A percentile compares a stretch with the other conserved stretches of the same genome.
These are phyloP conservation scores for Candida gigantensis DNA, from an alignment of 1,139 yeast species.

Conservation along the genomic window DNA sequence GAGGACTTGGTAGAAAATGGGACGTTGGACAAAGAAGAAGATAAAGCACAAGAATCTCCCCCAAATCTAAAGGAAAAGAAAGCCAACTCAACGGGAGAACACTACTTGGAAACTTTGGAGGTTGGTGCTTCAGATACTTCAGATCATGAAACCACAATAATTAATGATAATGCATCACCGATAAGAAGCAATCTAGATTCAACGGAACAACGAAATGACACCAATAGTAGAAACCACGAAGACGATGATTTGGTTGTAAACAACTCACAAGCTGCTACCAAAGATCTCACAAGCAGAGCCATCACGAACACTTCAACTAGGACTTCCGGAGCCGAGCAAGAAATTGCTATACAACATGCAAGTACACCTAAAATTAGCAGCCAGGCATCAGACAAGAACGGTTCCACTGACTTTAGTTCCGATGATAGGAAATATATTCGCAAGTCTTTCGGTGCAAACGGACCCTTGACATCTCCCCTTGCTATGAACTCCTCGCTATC, in stretches of 20 bases:
- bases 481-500: conserved; percentile 14
- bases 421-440: not conserved
- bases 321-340: too few relatives aligned
- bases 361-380: too few relatives aligned
- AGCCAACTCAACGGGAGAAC: not conserved
- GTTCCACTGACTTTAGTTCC: too few relatives aligned
- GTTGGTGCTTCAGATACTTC: not conserved
- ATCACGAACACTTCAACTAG: too few relatives aligned
- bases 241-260: too few relatives aligned
- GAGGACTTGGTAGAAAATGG: not conserved
- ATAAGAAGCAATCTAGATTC: not conserved
- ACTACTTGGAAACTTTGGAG: not conserved
- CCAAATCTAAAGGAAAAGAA: too few relatives aligned
- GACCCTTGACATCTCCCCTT: conserved; percentile 13
- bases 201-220: too few relatives aligned
- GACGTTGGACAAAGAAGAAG: not conserved
- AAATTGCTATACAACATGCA: too few relatives aligned
- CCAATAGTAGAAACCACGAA: too few relatives aligned
- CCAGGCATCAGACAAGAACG: too few relatives aligned
- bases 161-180: conserved; percentile 1
- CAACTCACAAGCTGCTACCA: not conserved
- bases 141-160: not conserved
- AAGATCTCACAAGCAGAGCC: not conserved
- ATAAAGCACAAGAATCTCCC: too few relatives aligned
- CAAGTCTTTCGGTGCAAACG: not conserved